These are phyloP conservation scores for Vanrija humicola DNA, from an alignment of 1,284 basidiomycete species.

Conservation along the genomic window DNA sequence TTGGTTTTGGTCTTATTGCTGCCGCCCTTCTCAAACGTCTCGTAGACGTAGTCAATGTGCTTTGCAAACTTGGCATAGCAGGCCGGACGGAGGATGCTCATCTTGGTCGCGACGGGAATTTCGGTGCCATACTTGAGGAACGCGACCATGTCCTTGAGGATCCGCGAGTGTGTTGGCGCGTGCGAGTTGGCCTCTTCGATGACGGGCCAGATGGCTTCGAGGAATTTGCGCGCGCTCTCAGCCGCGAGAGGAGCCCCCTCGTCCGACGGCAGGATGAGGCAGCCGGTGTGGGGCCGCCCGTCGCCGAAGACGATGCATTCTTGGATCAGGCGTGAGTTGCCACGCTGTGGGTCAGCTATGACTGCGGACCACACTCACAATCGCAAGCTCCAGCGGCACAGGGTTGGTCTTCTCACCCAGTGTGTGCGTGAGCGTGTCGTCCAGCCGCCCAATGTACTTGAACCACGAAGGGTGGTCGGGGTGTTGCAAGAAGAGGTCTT, in stretches of 20 bases:
- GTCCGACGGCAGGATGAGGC: conserved; percentile 58
- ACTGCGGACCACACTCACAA: conserved; percentile 24
- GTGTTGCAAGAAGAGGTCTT: conserved; percentile 58
- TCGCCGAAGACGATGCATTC: conserved; percentile 61
- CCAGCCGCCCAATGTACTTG: conserved; percentile 59
- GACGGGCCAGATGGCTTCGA: conserved; percentile 53
- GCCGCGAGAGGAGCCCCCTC: conserved; percentile 48
- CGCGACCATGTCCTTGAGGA: conserved; percentile 56
- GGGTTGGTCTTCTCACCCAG: conserved; percentile 61
- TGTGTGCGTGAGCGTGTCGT: conserved; percentile 55
- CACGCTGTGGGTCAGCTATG: conserved; percentile 18
- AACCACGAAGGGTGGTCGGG: conserved; percentile 50
- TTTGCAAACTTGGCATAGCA: conserved; percentile 56
- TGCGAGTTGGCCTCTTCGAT: conserved; percentile 55
- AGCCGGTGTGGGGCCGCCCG: conserved; percentile 56
- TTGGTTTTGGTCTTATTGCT: conserved; percentile 46
- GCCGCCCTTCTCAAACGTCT: conserved; percentile 50
- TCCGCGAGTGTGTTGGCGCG: conserved; percentile 57
- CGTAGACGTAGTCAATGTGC: conserved; percentile 54
- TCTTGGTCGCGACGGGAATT: conserved; percentile 44
- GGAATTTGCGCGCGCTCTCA: conserved; percentile 40
- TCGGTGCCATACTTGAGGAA: conserved; percentile 51
- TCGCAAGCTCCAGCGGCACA: conserved; percentile 47
- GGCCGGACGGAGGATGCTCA: conserved; percentile 46
- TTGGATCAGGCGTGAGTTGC: conserved; percentile 50